Conservation (phyloP, 192 early-diverging fungal genomes). For the Geosiphon pyriformis region DNA sequence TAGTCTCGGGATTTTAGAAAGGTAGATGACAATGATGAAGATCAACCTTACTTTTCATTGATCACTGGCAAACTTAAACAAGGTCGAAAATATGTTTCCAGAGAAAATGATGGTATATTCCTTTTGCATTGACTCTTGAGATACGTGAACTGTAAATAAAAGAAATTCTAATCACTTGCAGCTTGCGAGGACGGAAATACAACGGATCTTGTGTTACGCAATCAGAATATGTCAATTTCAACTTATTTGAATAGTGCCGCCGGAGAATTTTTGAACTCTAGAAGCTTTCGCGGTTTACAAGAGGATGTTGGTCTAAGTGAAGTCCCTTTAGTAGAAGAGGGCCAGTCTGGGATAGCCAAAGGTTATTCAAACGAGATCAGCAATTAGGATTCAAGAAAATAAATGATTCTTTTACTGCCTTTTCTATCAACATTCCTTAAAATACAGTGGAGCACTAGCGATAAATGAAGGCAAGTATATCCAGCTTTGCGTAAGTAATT, state of each 20-base stretch:
- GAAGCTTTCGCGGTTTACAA: slow-evolving; percentile 80
- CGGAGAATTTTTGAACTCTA: slow-evolving; percentile 64
- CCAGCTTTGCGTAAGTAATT: too few relatives aligned
- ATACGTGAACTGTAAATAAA: too few relatives aligned
- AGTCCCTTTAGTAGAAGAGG: slow-evolving; percentile 59
- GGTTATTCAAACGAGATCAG: slow-evolving; percentile 60
- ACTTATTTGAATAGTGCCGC: slow-evolving; percentile 54
- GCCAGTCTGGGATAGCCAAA: slow-evolving; percentile 81
- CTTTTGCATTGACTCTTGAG: slow-evolving; percentile 28
- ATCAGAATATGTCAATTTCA: slow-evolving; percentile 48
- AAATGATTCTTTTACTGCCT: too few relatives aligned
- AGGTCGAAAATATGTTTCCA: slow-evolving; percentile 40
- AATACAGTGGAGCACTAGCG: too few relatives aligned
- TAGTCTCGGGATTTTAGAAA: slow-evolving; percentile 4
- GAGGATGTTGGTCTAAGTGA: slow-evolving; percentile 59
- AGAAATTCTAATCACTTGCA: too few relatives aligned
- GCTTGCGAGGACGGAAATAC: too few relatives aligned
- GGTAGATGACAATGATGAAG: slow-evolving; percentile 38
- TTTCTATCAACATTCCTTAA: too few relatives aligned
- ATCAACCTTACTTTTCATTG: slow-evolving; percentile 88
- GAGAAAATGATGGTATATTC: slow-evolving; percentile 30
- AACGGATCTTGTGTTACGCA: slow-evolving; percentile 51
- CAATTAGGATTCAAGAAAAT: too few relatives aligned
- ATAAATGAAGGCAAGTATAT: too few relatives aligned
- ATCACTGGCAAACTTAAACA: slow-evolving; percentile 77